Conservation (phyloP, 2,329 filamentous ascomycete species). For the Magnaporthiopsis rhizophila region DNA sequence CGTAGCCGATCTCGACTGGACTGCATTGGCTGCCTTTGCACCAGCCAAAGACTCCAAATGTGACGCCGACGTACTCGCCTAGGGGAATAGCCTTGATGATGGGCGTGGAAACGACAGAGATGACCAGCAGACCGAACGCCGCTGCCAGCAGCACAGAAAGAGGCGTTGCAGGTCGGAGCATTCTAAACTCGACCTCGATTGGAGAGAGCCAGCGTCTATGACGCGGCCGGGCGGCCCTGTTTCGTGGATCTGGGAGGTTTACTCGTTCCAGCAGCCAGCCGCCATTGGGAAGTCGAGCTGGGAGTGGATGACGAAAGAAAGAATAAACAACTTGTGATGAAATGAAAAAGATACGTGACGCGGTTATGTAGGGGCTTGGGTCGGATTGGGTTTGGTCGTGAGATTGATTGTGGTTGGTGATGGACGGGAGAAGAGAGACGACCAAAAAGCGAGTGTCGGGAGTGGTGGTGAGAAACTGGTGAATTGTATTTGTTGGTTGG, state of each 20-base stretch:
- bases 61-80: conserved; percentile 65
- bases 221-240: conserved; percentile 1
- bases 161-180: conserved; percentile 84
- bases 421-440: too few species aligned
- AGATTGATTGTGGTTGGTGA: too few species aligned
- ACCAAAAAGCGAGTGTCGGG: too few species aligned
- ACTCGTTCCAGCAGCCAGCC: conserved; percentile 6
- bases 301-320: not conserved
- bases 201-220: conserved; percentile 1
- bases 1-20: conserved; percentile 74
- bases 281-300: not conserved
- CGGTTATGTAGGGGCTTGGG: too few species aligned
- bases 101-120: conserved; percentile 86
- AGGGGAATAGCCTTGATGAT: conserved; percentile 80
- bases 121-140: conserved; percentile 76
- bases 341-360: too few species aligned
- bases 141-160: conserved; percentile 76
- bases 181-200: too few species aligned
- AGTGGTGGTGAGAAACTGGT: too few species aligned
- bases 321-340: not conserved
- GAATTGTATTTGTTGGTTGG: too few species aligned
- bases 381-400: too few species aligned
- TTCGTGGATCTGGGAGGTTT: not conserved
- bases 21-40: conserved; percentile 63
- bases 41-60: conserved; percentile 89